Evolutionary conservation across 73 alveolate genomes (phyloP), one percentile per base, ranked within the genome.

Genomic region (Urostyla sp.): DNA sequence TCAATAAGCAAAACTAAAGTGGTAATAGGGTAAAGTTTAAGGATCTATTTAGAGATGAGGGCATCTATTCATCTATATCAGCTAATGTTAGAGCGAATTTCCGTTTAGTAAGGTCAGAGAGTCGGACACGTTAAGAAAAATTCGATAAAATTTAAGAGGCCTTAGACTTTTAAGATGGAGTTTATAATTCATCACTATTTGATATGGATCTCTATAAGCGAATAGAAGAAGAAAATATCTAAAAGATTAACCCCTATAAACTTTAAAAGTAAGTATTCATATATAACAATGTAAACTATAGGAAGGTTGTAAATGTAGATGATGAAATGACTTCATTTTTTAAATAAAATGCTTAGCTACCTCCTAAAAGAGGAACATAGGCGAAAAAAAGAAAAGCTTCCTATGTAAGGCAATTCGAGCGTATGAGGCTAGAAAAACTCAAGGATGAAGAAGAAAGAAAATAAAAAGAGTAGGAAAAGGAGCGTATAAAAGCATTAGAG

Each of bases 1-100:
- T 26, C 51, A 15, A 55, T 21, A 46, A 55, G 16, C 4, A 11
- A 55, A 6, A 6, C 5, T 13, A 55, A 55, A 46, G 30, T 24
- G 72, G 18, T 7, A 21, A 63, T 27, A 63, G 44, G 60, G 21
- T 63, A 2, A 63, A 63, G 45, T 23, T 63, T 4, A 63, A 63
- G 44, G 79, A 63, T 37, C 3, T 63, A 2, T 63, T 63, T 32
- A 38, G 44, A 23, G 79, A 63, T 2, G 79, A 63, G 27, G 79
- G 79, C 1, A 63, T 63, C 61, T 63, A 37, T 63, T 20, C 18
- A 43, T 63, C 79, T 10, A 31, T 63, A 5, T 18, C 31, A 3
- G 79, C 37, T 13, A 18, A 20, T 55, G 28, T 24, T n/a, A n/a
- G n/a, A n/a, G n/a, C n/a, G n/a, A n/a, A n/a, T n/a, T n/a, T n/a